Evolutionary conservation across 768 basidiomycete genomes (phyloP).

Genomic region (Austroboletus eburneus): DNA sequence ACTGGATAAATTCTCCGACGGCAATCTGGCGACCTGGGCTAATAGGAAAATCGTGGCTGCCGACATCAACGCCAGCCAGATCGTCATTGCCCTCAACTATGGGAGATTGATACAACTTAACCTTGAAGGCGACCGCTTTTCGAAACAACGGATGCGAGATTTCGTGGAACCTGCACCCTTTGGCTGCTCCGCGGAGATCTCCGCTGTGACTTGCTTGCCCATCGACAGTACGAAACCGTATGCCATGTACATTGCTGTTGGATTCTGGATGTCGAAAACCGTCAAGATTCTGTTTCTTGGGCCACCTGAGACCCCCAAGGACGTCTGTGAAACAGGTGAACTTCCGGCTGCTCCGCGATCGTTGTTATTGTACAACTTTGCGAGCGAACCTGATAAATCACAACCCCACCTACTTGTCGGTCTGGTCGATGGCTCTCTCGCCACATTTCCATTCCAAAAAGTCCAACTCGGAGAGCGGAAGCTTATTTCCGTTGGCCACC

Average conservation of each 20-base stretch:
- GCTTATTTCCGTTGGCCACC: conserved; percentile 57
- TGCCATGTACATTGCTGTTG: conserved; percentile 52
- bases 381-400: conserved; percentile 32
- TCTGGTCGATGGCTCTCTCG: conserved; percentile 69
- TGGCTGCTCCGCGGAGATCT: conserved; percentile 47
- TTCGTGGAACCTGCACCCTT: conserved; percentile 20
- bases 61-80: conserved; percentile 63
- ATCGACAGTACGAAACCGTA: conserved; percentile 44
- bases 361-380: conserved; percentile 58
- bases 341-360: conserved; percentile 45
- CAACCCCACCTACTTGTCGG: conserved; percentile 66
- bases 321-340: conserved; percentile 21
- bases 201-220: conserved; percentile 63
- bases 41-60: conserved; percentile 60
- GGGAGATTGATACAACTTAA: conserved; percentile 51
- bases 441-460: conserved; percentile 48
- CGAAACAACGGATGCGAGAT: conserved; percentile 24
- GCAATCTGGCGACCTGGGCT: conserved; percentile 19
- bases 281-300: conserved; percentile 52
- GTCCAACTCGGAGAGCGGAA: conserved; percentile 45
- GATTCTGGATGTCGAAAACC: conserved; percentile 69
- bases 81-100: conserved; percentile 54
- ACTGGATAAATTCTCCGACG: conserved; percentile 26
- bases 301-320: conserved; percentile 12
- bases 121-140: conserved; percentile 38